Percentiles rank a stretch among this genome's conserved stretches.
These are phyloP conservation scores for Phytophthora europaea DNA, from an alignment of 352 stramenopile species.

Conservation along the genomic window DNA sequence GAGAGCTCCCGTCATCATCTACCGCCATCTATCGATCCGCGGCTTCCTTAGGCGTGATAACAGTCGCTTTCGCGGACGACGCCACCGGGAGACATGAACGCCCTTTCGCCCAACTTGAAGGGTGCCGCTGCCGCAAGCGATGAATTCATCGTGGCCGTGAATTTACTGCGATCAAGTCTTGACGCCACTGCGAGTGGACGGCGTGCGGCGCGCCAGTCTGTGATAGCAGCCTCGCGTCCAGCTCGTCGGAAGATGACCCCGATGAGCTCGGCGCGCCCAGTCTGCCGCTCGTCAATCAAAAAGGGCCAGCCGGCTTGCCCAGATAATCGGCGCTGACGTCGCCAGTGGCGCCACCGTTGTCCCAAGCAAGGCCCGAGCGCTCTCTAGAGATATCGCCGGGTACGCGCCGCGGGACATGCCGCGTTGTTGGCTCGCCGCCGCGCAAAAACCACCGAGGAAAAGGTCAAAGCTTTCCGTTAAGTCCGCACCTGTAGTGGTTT, in stretches of 20 bases:
- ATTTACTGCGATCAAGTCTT: neutral
- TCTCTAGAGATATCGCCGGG: neutral
- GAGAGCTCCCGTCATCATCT: too few species aligned
- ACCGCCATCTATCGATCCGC: constrained; percentile 1
- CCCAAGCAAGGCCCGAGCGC: neutral
- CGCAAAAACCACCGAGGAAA: neutral
- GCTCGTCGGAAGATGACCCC: neutral
- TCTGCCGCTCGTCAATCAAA: constrained; percentile 4
- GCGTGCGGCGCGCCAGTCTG: neutral
- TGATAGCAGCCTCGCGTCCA: neutral
- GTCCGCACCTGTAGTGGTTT: neutral
- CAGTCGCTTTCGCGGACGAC: constrained; percentile 12
- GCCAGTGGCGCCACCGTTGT: neutral
- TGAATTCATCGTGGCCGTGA: neutral
- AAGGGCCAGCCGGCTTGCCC: neutral
- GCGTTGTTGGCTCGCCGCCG: neutral
- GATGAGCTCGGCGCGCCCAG: neutral
- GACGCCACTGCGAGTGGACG: neutral
- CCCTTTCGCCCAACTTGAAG: constrained; percentile 5
- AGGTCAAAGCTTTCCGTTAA: neutral
- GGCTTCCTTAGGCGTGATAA: constrained; percentile 11
- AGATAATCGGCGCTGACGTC: neutral
- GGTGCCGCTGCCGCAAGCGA: neutral
- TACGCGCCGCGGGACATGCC: neutral
- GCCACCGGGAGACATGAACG: constrained; percentile 28